A percentile compares a stretch with the other conserved stretches of the same genome.
These are phyloP conservation scores for Corymbia calophylla DNA, from an alignment of 441 rosid genomes.

Conservation along the genomic window DNA sequence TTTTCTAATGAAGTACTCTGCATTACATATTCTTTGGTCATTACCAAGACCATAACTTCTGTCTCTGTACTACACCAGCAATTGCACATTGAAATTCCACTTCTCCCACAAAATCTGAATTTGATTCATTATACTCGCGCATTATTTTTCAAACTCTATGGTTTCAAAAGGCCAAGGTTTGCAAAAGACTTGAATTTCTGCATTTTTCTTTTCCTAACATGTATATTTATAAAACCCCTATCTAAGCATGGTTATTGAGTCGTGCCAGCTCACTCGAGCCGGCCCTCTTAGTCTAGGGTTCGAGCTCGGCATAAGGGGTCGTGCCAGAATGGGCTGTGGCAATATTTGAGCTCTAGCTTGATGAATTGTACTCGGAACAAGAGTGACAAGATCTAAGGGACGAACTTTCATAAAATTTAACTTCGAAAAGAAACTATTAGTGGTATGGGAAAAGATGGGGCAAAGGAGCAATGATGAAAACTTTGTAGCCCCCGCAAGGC, in stretches of 20 bases:
- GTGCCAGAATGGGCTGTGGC: too few species aligned
- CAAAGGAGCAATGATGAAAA: too few species aligned
- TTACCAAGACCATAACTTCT: neutral
- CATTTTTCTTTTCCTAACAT: neutral
- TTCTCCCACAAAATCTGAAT: neutral
- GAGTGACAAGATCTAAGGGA: neutral
- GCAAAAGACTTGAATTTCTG: neutral
- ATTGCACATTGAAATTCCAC: neutral
- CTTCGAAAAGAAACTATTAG: neutral
- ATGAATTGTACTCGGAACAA: neutral
- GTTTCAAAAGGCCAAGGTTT: neutral
- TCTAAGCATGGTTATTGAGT: neutral
- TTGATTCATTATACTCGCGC: neutral
- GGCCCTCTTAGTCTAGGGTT: neutral
- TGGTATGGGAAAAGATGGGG: neutral
- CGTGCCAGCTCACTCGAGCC: neutral
- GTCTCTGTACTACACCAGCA: neutral
- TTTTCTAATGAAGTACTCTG: neutral
- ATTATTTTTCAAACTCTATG: neutral
- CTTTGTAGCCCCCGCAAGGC: too few species aligned
- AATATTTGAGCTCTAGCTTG: neutral
- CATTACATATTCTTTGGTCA: neutral
- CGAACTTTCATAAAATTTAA: neutral
- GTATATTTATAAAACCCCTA: neutral
- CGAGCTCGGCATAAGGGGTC: neutral